Conservation (phyloP, 2,329 filamentous ascomycete genomes). For the Diaporthe sp. region DNA sequence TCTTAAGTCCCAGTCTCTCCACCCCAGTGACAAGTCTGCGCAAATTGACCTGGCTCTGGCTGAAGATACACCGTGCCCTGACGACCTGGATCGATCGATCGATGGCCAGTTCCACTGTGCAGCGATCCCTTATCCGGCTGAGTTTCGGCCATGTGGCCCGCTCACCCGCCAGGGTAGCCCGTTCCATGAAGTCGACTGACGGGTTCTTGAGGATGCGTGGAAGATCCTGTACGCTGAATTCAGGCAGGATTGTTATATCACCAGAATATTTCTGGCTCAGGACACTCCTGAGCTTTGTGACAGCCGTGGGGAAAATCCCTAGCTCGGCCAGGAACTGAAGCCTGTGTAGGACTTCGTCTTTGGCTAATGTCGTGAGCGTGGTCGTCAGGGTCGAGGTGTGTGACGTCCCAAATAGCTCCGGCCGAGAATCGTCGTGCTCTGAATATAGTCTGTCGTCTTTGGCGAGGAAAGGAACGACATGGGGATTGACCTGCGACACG, state of each 20-base stretch:
- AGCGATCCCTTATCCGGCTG: constrained; percentile 86
- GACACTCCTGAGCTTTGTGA: constrained; percentile 84
- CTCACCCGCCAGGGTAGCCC: constrained; percentile 83
- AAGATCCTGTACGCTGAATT: constrained; percentile 81
- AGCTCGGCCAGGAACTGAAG: constrained; percentile 86
- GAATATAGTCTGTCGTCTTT: constrained; percentile 76
- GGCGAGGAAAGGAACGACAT: constrained; percentile 87
- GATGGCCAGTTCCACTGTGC: constrained; percentile 88
- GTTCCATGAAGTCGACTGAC: constrained; percentile 86
- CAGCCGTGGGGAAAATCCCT: constrained; percentile 82
- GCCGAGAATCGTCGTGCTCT: constrained; percentile 45
- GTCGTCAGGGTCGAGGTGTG: constrained; percentile 30
- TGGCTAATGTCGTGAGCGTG: constrained; percentile 79
- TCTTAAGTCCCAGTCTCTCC: constrained; percentile 46
- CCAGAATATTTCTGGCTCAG: constrained; percentile 93
- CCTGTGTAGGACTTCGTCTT: constrained; percentile 84
- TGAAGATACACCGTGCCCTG: constrained; percentile 78
- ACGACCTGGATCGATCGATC: constrained; percentile 80
- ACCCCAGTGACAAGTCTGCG: constrained; percentile 59
- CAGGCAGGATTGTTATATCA: constrained; percentile 93
- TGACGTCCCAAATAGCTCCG: constrained; percentile 57
- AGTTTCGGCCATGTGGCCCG: constrained; percentile 93
- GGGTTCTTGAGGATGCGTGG: constrained; percentile 87
- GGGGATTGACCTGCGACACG: constrained; percentile 95
- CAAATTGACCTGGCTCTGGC: constrained; percentile 73